Percentiles rank a stretch among this genome's conserved stretches.
Evolutionary conservation across 768 basidiomycete species (phyloP).

Genomic region (Lentinula detonsa): DNA sequence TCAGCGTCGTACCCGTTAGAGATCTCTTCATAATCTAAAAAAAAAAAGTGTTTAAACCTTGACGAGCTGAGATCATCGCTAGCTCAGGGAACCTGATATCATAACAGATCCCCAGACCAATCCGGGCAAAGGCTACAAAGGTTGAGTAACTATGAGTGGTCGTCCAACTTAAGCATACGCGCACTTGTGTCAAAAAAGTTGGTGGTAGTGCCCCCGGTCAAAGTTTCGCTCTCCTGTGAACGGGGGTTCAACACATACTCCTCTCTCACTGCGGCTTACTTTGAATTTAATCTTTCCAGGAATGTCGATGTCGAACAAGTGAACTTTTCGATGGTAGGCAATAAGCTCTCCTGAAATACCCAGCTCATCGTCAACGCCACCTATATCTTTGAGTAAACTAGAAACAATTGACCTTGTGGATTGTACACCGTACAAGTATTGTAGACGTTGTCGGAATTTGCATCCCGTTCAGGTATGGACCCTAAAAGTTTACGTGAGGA

Average conservation of each 20-base stretch:
- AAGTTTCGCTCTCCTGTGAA: conserved; percentile 76
- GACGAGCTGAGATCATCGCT: conserved; percentile 83
- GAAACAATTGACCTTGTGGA: conserved; percentile 48
- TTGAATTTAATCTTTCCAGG: conserved; percentile 89
- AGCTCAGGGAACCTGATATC: conserved; percentile 94
- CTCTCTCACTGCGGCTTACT: conserved; percentile 26
- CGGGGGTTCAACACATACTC: conserved; percentile 5
- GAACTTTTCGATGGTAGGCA: conserved; percentile 87
- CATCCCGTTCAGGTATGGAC: conserved; percentile 85
- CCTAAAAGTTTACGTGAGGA: conserved; percentile 38
- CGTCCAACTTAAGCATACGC: background rate
- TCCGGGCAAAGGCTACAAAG: conserved; percentile 85
- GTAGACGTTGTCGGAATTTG: conserved; percentile 61
- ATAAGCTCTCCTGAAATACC: conserved; percentile 65
- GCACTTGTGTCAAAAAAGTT: conserved; percentile 88
- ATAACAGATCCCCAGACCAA: conserved; percentile 95
- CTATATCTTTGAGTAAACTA: conserved; percentile 6
- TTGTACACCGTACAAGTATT: conserved; percentile 93
- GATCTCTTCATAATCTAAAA: background rate
- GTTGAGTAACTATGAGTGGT: background rate
- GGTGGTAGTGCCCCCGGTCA: conserved; percentile 67
- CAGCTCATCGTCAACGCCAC: background rate
- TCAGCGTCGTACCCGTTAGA: background rate
- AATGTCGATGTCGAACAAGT: conserved; percentile 97
- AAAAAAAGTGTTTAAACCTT: conserved; percentile 42